A percentile compares a stretch with the other conserved stretches of the same genome.
Evolutionary conservation across 2,329 filamentous ascomycete genomes (phyloP).

Genomic region (Fusarium cicatricum): DNA sequence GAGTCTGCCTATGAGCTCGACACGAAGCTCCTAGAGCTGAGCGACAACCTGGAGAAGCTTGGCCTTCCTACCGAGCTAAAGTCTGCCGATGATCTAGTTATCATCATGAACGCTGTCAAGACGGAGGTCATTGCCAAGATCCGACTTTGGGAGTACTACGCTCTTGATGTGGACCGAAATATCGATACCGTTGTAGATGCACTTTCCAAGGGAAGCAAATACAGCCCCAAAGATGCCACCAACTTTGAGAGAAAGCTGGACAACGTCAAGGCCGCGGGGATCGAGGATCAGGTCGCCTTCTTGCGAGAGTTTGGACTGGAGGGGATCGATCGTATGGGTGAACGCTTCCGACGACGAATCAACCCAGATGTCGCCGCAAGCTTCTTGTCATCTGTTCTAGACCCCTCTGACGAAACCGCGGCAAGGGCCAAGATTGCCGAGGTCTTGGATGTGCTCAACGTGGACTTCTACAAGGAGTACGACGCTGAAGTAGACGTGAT

Average conservation of each 20-base stretch:
- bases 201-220: slow-evolving; percentile 71
- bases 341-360: slow-evolving; percentile 77
- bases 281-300: slow-evolving; percentile 66
- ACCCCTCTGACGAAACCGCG: slow-evolving; percentile 68
- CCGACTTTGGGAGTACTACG: slow-evolving; percentile 93
- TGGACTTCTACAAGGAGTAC: slow-evolving; percentile 91
- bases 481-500: slow-evolving; percentile 84
- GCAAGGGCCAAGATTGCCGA: slow-evolving; percentile 64
- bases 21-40: slow-evolving; percentile 74
- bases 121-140: slow-evolving; percentile 79
- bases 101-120: slow-evolving; percentile 86
- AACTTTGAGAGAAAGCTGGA: slow-evolving; percentile 50
- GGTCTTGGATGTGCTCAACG: slow-evolving; percentile 84
- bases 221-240: slow-evolving; percentile 57
- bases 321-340: slow-evolving; percentile 78
- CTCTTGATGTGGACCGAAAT: slow-evolving; percentile 79
- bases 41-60: slow-evolving; percentile 73
- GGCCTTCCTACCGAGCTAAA: slow-evolving; percentile 80
- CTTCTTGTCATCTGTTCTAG: slow-evolving; percentile 53
- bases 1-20: slow-evolving; percentile 71
- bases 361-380: slow-evolving; percentile 76
- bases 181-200: slow-evolving; percentile 72
- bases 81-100: slow-evolving; percentile 74
- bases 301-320: slow-evolving; percentile 74
- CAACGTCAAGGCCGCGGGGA: slow-evolving; percentile 55